Conservation (phyloP, 2,329 filamentous ascomycete genomes). For the Ciborinia camelliae region DNA sequence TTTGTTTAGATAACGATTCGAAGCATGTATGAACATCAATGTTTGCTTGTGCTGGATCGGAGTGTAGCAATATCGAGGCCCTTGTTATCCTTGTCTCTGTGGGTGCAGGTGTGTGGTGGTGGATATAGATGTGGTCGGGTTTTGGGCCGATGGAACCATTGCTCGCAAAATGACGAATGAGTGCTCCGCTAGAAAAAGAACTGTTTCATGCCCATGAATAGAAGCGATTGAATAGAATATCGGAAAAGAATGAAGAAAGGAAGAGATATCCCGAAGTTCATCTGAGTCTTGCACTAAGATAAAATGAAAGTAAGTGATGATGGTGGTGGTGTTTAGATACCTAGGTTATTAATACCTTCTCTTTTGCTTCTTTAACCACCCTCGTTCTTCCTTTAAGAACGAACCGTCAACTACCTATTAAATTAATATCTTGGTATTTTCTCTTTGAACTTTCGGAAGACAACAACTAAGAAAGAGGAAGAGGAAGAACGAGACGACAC, state of each 20-base stretch:
- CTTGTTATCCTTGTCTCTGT: neutral
- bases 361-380: constrained; percentile 1
- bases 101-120: neutral
- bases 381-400: neutral
- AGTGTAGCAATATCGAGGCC: neutral
- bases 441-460: neutral
- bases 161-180: constrained; percentile 4
- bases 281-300: too few relatives aligned
- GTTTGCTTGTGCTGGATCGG: neutral
- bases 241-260: neutral
- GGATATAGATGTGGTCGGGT: neutral
- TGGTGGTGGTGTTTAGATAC: too few relatives aligned
- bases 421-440: neutral
- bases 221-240: neutral
- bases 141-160: neutral
- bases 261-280: neutral
- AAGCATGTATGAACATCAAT: neutral
- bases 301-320: too few relatives aligned
- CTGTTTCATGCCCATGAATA: neutral
- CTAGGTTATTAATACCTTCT: too few relatives aligned
- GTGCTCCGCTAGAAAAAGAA: neutral
- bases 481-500: too few relatives aligned
- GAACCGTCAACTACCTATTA: too few relatives aligned
- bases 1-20: neutral
- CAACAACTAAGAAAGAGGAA: neutral